Evolutionary conservation across 164 flowering plant species (phyloP).

Genomic region (Dillenia suffruticosa): DNA sequence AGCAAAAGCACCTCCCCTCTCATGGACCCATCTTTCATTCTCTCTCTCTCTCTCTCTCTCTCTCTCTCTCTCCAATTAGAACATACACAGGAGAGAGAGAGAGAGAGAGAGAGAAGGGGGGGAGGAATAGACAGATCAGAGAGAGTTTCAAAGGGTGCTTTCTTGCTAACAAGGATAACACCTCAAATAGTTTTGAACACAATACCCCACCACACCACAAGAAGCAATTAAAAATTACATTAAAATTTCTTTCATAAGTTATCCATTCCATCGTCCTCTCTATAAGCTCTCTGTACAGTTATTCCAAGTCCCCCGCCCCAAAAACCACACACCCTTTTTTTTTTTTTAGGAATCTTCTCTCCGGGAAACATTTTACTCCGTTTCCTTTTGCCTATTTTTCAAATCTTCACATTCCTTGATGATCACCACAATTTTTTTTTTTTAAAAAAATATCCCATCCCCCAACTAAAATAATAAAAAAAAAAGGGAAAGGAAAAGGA

Average conservation of each 20-base stretch:
- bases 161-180: too few species aligned
- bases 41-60: too few species aligned
- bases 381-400: conserved; percentile 5
- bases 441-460: too few species aligned
- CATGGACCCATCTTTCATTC: too few species aligned
- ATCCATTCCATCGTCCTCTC: background rate
- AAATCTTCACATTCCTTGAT: conserved; percentile 22
- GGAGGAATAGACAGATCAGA: conserved; percentile 2
- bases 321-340: conserved; percentile 7
- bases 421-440: background rate
- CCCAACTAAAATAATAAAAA: conserved; percentile 7
- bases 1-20: background rate
- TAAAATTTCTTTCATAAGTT: background rate
- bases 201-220: background rate
- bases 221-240: conserved; percentile 3
- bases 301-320: conserved; percentile 3
- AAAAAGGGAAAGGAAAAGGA: conserved; percentile 10
- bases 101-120: background rate
- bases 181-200: too few species aligned
- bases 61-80: too few species aligned
- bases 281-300: too few species aligned
- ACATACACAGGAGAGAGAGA: background rate
- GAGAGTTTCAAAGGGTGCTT: background rate
- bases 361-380: conserved; percentile 1
- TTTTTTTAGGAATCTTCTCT: conserved; percentile 4